Evolutionary conservation across 306 rosid species (phyloP), one percentile per base, ranked within the genome.

Genomic region (Acmispon strigosus): DNA sequence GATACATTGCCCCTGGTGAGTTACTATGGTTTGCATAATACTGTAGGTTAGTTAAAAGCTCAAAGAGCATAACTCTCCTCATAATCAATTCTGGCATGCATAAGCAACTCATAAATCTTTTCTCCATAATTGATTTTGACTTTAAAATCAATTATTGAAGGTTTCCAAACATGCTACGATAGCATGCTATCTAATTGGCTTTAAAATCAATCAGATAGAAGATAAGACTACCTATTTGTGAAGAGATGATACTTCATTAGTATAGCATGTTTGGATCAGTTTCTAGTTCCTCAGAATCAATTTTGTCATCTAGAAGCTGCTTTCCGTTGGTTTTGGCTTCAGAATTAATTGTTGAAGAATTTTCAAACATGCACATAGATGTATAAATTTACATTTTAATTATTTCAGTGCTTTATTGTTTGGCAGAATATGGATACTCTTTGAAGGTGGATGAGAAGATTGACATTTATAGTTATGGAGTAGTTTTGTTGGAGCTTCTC

Each of bases 1-100:
- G 98, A 66, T 94, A 94, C 84, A 90, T 94, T 64, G 98, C 97
- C 70, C 98, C 96, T 0, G 98, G 97, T 94, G 69, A 87, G 90
- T 84, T 48, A 56, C 17, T 69, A 14, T 44, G 67, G 27, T 43
- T 70, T 77, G 34, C 51, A 37, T 42, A 50, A 69, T 27, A 16
- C 17, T 50, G 51, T 60, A 29, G n/a, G 41, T 49, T 61, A 14
- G 52, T 49, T 49, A 22, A 49, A 36, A 20, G 63, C 55, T 50
- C 39, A 39, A 34, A 32, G 15, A 39, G 5, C 47, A 63, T 39
- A 63, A 13, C 22, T 42, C 16, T 3, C 3, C 1, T 22, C 32
- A 27, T 27, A 27, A 32, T 32, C 37, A 32, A 32, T 32, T 32
- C 37, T 32, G 8, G 8, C 37, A 32, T 8, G 1, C 37, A 32